Conservation (phyloP, 768 basidiomycete species). For the Tylopilus rubrobrunneus region DNA sequence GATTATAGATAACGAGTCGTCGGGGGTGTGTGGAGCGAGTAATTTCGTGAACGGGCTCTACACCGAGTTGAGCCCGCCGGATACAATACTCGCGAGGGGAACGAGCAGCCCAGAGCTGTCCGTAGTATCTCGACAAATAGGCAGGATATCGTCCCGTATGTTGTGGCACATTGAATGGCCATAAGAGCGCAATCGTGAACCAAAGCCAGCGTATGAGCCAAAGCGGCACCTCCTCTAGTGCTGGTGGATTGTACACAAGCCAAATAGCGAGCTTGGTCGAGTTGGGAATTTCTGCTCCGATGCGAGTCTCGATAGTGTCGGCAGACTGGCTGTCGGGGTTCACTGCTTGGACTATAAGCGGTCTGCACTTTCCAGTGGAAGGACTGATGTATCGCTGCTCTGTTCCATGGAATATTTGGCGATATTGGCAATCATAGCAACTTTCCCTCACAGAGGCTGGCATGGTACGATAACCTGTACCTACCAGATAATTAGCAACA, state of each 20-base stretch:
- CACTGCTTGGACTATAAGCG: too few relatives aligned
- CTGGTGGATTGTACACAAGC: constrained; percentile 6
- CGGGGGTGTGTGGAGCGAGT: constrained; percentile 16
- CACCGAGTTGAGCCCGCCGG: constrained; percentile 2
- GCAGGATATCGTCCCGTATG: constrained; percentile 11
- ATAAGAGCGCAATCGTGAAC: constrained; percentile 17
- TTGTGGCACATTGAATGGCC: constrained; percentile 5
- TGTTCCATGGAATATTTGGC: too few relatives aligned
- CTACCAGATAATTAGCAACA: too few relatives aligned
- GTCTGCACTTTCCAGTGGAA: too few relatives aligned
- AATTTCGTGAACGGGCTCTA: constrained; percentile 1
- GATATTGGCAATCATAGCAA: too few relatives aligned
- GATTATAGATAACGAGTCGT: constrained; percentile 15
- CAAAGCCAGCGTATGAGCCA: constrained; percentile 18
- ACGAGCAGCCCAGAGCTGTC: constrained; percentile 24
- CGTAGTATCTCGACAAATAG: constrained; percentile 17
- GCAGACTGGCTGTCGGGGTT: too few relatives aligned
- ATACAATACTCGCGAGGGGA: constrained; percentile 21
- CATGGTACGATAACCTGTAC: too few relatives aligned
- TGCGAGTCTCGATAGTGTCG: neutral
- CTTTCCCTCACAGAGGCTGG: too few relatives aligned
- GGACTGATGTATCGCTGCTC: too few relatives aligned
- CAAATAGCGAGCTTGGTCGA: constrained; percentile 18
- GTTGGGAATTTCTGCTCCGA: neutral
- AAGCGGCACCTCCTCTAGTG: neutral